Conservation (phyloP, 1,284 basidiomycete species). For the Cutaneotrichosporon sp. region DNA sequence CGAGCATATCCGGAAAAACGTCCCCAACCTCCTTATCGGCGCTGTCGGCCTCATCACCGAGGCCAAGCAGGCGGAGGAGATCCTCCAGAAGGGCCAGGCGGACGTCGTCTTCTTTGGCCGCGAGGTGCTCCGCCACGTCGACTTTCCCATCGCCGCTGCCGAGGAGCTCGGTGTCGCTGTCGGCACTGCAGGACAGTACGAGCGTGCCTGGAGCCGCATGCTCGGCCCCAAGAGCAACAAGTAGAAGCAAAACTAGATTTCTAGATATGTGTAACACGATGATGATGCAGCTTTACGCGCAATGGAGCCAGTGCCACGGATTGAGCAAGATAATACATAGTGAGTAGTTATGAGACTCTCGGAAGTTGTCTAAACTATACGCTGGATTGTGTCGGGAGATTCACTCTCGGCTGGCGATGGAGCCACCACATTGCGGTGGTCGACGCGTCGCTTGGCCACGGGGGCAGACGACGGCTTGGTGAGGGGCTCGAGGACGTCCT, state of each 20-base stretch:
- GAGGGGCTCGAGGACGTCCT: conserved; percentile 7
- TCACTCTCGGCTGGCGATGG: too few relatives aligned
- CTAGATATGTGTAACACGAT: background rate
- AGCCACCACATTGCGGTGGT: too few relatives aligned
- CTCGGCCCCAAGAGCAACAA: background rate
- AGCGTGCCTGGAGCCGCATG: conserved; percentile 54
- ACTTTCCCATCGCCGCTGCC: conserved; percentile 46
- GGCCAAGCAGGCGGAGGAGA: conserved; percentile 60
- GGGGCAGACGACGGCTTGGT: conserved; percentile 1
- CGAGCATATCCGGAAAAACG: conserved; percentile 60
- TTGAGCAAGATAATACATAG: conserved; percentile 21
- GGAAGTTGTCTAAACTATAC: too few relatives aligned
- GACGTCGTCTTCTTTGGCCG: conserved; percentile 66
- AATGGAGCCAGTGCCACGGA: conserved; percentile 5
- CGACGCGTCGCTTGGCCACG: background rate
- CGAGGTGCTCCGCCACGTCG: conserved; percentile 50
- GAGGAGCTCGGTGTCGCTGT: conserved; percentile 43
- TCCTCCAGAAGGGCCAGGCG: conserved; percentile 60
- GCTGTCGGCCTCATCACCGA: conserved; percentile 70
- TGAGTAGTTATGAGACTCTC: too few relatives aligned
- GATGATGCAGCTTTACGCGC: background rate
- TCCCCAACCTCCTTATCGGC: conserved; percentile 57
- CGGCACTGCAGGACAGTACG: conserved; percentile 44
- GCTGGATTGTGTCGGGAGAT: too few relatives aligned
- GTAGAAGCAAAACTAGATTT: background rate